Base-by-base conservation (phyloP, 768 basidiomycete genomes). In the Phaffia tasmanica region DNA sequence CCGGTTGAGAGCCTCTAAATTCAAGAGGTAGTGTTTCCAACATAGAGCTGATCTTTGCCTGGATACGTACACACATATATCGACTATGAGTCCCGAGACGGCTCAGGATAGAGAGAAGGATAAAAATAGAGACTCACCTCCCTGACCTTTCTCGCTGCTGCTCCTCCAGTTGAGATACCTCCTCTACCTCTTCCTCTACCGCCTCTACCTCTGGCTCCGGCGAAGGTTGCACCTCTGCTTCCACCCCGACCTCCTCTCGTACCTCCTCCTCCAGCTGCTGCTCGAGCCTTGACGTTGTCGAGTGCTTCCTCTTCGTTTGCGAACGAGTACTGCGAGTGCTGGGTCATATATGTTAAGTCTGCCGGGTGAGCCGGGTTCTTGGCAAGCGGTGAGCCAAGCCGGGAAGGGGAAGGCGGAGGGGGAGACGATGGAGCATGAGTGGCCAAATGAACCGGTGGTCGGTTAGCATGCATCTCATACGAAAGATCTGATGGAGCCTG, bases 1-100 rank as follows among this genome's bases (percentile, higher is more conserved):
- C 89, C 1, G 87, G 86, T 76, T 94, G 89, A 70, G 80, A 86
- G 11, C 92, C 92, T 27, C 92, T 82, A 74, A 91, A 97, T 76
- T 94, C 92, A 16, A 97, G 80, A 0, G 92, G 92, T 48, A 94
- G 79, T 63, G 82, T 83, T 29, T 84, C 81, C 19, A 93, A 81
- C 19, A 88, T 81, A 66, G 82, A 83, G 69, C 91, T 89, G n/a
- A 79, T 74, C 29, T 71, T 65, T 1, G 72, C 70, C 73, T 75
- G 42, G 86, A 78, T 60, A 81, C 81, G 69, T 85, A 73, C 82
- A 85, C 60, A 3, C 27, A 29, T 62, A n/a, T n/a, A 27, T 19
- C n/a, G 6, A 6, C n/a, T 1, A 46, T 23, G 29, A 15, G 42
- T 54, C 35, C 14, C 15, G 27, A 19, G 49, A 48, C 15, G 15